Conservation (phyloP, 192 early-diverging fungal genomes). For the Linnemannia zychae region DNA sequence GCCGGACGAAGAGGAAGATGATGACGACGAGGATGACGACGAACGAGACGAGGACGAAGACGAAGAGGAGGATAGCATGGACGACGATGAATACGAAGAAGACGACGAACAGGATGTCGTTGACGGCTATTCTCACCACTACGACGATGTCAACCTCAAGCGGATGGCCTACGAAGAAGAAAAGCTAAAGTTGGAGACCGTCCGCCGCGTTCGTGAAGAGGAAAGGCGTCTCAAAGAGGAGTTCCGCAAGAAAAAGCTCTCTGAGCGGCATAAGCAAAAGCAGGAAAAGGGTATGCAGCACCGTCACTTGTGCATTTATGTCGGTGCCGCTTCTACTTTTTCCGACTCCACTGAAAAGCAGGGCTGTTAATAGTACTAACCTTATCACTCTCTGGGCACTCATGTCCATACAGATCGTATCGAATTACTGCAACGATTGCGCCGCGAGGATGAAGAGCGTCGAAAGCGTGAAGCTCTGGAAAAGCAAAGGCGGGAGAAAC, state of each 20-base stretch:
- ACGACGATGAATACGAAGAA: constrained; percentile 53
- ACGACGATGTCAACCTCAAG: constrained; percentile 50
- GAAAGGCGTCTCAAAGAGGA: constrained; percentile 51
- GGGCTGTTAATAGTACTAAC: neutral
- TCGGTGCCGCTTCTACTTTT: neutral
- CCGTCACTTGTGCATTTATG: neutral
- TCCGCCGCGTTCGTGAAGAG: constrained; percentile 47
- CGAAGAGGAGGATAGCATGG: constrained; percentile 34
- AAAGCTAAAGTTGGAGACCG: constrained; percentile 50
- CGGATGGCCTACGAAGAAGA: constrained; percentile 56
- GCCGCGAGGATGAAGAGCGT: constrained; percentile 53
- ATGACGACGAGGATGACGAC: constrained; percentile 43
- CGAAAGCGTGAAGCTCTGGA: constrained; percentile 47
- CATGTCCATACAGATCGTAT: constrained; percentile 29
- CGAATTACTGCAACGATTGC: constrained; percentile 39
- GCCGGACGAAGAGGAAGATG: constrained; percentile 48
- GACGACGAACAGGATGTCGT: constrained; percentile 53
- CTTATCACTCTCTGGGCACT: neutral
- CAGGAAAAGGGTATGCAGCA: constrained; percentile 36
- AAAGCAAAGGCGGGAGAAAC: constrained; percentile 40
- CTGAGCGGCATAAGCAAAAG: constrained; percentile 45
- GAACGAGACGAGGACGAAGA: constrained; percentile 33
- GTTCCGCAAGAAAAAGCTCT: constrained; percentile 38
- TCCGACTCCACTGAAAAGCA: neutral
- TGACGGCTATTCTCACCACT: constrained; percentile 55